Percentiles rank a stretch among this genome's conserved stretches.
phyloP scores from a whole-genome alignment of 2,329 filamentous ascomycete genomes.

The Colletotrichum trifolii region DNA sequence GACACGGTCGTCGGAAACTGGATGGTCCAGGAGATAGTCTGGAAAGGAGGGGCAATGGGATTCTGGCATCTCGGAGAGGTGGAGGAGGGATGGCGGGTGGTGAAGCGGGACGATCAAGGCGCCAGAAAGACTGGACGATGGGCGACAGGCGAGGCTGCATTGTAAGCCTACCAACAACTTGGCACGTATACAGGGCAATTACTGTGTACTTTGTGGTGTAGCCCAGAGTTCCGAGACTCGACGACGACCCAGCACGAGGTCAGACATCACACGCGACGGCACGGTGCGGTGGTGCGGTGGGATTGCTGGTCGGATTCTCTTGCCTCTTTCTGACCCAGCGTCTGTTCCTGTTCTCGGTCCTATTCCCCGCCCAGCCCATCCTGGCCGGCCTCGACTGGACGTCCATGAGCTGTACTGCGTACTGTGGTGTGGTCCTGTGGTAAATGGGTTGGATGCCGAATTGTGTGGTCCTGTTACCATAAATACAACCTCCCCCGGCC shows the following conservation, averaged over 20 bases:
- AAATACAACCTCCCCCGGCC: constrained; percentile 31
- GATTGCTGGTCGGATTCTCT: constrained; percentile 29
- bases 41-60: constrained; percentile 34
- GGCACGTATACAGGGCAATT: background rate
- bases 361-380: constrained; percentile 25
- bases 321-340: constrained; percentile 23
- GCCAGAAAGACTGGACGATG: constrained; percentile 2
- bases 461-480: constrained; percentile 17
- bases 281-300: background rate
- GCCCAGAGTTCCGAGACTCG: background rate
- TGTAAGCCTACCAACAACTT: too few species aligned
- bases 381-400: constrained; percentile 13
- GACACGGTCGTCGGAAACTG: constrained; percentile 11
- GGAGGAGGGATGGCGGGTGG: constrained; percentile 11
- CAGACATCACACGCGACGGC: constrained; percentile 12
- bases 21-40: constrained; percentile 33
- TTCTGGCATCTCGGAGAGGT: constrained; percentile 35
- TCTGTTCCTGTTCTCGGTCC: constrained; percentile 4
- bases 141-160: background rate
- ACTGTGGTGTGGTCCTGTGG: too few species aligned
- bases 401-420: background rate
- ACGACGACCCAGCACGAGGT: background rate
- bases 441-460: too few species aligned
- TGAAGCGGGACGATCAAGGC: too few species aligned
- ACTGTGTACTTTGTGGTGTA: background rate